phyloP scores from a whole-genome alignment of 1,139 yeast species.

The Yamadazyma kanchanaburiensis region DNA sequence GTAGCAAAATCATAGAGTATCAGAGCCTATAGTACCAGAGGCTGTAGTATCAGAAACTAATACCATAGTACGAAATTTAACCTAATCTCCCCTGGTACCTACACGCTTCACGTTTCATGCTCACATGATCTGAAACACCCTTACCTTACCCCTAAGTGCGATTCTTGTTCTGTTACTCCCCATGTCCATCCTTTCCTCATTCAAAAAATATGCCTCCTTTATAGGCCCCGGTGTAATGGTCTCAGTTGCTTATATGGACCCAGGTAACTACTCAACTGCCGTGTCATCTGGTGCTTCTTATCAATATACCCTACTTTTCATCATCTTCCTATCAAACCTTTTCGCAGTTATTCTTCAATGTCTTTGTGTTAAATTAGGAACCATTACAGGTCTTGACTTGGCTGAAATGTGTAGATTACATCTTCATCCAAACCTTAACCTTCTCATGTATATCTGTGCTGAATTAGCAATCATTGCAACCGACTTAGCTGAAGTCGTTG shows the following conservation, averaged over 20 bases:
- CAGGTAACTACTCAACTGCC: conserved; percentile 79
- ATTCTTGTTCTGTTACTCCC: no score
- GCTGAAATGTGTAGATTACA: conserved; percentile 74
- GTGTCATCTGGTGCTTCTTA: conserved; percentile 77
- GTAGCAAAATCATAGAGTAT: no score
- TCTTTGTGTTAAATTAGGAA: conserved; percentile 70
- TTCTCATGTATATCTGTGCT: conserved; percentile 59
- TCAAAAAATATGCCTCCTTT: conserved; percentile 52
- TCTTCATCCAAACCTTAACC: conserved; percentile 54
- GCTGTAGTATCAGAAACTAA: no score
- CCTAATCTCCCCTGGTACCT: no score
- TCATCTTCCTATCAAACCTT: conserved; percentile 61
- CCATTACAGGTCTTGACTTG: conserved; percentile 73
- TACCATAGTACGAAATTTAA: no score
- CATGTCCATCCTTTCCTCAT: no score
- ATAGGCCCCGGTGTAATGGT: conserved; percentile 77
- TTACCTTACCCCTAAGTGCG: no score
- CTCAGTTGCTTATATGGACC: conserved; percentile 76
- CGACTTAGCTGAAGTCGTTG: conserved; percentile 80
- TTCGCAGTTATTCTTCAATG: conserved; percentile 73
- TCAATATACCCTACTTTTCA: conserved; percentile 59
- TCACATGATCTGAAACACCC: no score
- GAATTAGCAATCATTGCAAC: conserved; percentile 78
- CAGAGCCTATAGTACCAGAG: no score
- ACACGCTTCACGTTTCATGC: no score